Base-by-base conservation (phyloP, 257 asterid species). In the Echites panduratus region DNA sequence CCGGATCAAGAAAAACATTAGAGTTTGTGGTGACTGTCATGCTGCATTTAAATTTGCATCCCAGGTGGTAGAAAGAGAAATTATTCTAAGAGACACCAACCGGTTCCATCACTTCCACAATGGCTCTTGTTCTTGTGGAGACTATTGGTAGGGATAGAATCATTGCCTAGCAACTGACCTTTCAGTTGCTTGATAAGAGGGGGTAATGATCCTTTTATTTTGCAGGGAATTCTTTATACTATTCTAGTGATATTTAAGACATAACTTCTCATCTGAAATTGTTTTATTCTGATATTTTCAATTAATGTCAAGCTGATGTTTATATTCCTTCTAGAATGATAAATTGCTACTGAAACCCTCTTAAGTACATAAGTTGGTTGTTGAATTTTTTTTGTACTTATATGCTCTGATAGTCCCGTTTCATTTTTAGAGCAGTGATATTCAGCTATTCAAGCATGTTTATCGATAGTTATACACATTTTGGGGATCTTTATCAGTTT, bases 11-110 rank as follows among this genome's bases (percentile, higher is more conserved):
- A 92, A 92, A 79, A 92, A 92, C 78, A 92, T 90, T 74, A 80
- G 98, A 74, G 96, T 92, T 16, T 92, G 96, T 66, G 92, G 96
- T 7, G 98, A 92, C 70, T 92, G 98, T 75, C 97, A 90, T 69
- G 58, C 84, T 1, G 90, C 90, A 5, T 92, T 89, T 38, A 90
- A 87, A 77, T 87, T 85, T 65, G 95, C 84, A 7, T 87, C 96
- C 20, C 80, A 71, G 84, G 77, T 89, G 85, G 85, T 84, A 19
- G 80, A 71, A 7, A 82, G 90, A 75, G 89, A 88, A 73, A 92
- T 92, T 72, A 70, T 90, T 74, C 75, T 90, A 85, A 87, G 97
- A 79, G 98, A 92, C 68, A 90, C 88, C 44, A 89, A 87, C 52
- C 79, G 96, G 50, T 92, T 90, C 76, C 98, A 92, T 81, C 97